phyloP scores from a whole-genome alignment of 192 early-diverging fungal species.

The Rhizoclosmatium sp. region DNA sequence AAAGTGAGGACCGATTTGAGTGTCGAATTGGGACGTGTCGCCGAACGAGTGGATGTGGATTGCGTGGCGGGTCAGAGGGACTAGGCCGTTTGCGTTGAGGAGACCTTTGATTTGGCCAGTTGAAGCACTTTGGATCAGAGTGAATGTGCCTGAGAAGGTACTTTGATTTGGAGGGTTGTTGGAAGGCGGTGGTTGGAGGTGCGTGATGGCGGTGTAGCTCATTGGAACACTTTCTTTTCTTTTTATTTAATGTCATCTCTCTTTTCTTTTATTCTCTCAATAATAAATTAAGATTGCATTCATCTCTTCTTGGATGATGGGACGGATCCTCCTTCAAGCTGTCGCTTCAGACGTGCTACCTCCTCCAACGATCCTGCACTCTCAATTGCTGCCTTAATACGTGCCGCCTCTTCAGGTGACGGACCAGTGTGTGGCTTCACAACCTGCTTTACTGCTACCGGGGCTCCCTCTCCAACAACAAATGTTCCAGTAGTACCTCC shows the following conservation, averaged over 20 bases:
- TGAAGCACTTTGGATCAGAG: no score
- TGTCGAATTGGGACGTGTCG: slow-evolving; percentile 7
- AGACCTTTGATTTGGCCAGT: no score
- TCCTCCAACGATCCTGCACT: slow-evolving; percentile 81
- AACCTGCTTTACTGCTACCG: slow-evolving; percentile 59
- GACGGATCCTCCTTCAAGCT: slow-evolving; percentile 62
- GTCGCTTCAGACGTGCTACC: slow-evolving; percentile 72
- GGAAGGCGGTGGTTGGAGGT: no score
- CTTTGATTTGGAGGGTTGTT: no score
- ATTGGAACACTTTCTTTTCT: no score
- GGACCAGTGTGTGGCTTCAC: slow-evolving; percentile 62
- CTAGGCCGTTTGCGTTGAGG: not conserved
- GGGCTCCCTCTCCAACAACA: slow-evolving; percentile 81
- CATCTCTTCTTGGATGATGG: slow-evolving; percentile 34
- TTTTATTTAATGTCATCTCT: no score
- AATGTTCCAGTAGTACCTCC: slow-evolving; percentile 71
- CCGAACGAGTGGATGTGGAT: slow-evolving; percentile 44
- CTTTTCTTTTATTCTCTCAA: no score
- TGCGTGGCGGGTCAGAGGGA: slow-evolving; percentile 30
- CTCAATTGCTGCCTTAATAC: slow-evolving; percentile 78
- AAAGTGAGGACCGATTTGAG: slow-evolving; percentile 28
- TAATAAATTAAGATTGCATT: no score
- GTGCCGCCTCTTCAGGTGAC: slow-evolving; percentile 70
- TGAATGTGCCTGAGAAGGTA: no score
- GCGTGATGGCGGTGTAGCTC: no score